Conservation (phyloP, 352 stramenopile genomes). For the Globisporangium solare region DNA sequence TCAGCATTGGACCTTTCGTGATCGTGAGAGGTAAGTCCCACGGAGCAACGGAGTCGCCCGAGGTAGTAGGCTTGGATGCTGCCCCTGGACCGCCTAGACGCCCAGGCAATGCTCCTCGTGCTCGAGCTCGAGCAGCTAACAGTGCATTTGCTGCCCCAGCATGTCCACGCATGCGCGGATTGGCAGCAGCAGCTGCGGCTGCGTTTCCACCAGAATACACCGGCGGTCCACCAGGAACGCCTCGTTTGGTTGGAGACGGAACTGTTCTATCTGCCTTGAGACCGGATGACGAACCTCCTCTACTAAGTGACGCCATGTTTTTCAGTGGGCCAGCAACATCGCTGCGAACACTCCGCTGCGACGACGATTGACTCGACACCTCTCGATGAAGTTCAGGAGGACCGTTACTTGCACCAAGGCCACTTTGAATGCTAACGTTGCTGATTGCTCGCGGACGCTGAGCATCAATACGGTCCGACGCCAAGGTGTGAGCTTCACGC, state of each 20-base stretch:
- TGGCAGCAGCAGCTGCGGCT: constrained; percentile 10
- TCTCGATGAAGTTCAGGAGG: constrained; percentile 44
- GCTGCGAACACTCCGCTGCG: constrained; percentile 27
- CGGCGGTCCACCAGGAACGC: constrained; percentile 16
- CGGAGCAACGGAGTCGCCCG: constrained; percentile 48
- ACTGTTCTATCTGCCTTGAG: constrained; percentile 28
- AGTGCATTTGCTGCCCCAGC: constrained; percentile 62
- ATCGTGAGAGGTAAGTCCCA: constrained; percentile 71
- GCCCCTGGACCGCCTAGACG: constrained; percentile 41
- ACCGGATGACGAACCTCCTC: constrained; percentile 10
- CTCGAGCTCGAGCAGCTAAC: constrained; percentile 63
- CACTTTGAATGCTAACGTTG: constrained; percentile 26
- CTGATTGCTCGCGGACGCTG: constrained; percentile 23
- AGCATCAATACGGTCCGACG: constrained; percentile 11
- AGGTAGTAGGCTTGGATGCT: constrained; percentile 19
- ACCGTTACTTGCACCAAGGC: constrained; percentile 19
- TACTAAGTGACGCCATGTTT: constrained; percentile 6
- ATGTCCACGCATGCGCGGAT: constrained; percentile 35
- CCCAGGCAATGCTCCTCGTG: constrained; percentile 47
- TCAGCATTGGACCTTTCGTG: constrained; percentile 20
- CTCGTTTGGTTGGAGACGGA: constrained; percentile 52
- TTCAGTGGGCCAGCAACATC: constrained; percentile 4
- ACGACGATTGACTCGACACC: constrained; percentile 39
- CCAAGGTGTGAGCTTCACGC: constrained; percentile 43
- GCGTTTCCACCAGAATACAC: constrained; percentile 21